Percentiles rank a stretch among this genome's conserved stretches.
Conservation (phyloP, 768 basidiomycete species). For the Favolaschia claudopus region DNA sequence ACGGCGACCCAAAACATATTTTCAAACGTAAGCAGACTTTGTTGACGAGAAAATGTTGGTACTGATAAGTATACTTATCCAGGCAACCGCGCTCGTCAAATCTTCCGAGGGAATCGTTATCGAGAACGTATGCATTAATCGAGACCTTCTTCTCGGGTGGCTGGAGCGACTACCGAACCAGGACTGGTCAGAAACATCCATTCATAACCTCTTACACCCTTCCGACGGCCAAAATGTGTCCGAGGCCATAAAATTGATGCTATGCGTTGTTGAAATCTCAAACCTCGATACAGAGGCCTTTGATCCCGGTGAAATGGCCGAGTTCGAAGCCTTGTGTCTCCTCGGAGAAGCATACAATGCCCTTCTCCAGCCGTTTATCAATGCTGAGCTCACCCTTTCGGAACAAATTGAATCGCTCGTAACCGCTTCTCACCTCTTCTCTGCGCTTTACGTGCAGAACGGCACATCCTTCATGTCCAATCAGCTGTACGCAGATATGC, state of each 20-base stretch:
- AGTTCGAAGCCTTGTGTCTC: too few species aligned
- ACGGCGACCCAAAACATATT: slow-evolving; percentile 28
- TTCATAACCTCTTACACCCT: background rate
- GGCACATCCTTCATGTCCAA: background rate
- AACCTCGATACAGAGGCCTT: background rate
- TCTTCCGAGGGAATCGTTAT: background rate
- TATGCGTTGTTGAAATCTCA: background rate
- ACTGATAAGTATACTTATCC: background rate
- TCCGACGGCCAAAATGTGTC: background rate
- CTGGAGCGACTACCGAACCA: background rate
- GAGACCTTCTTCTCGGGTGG: slow-evolving; percentile 3
- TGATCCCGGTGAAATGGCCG: too few species aligned
- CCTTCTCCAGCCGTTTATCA: too few species aligned
- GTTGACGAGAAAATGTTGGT: background rate
- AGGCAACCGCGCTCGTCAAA: background rate
- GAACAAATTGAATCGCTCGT: background rate
- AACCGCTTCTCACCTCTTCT: too few species aligned
- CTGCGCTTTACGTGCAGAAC: background rate
- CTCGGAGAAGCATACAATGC: too few species aligned
- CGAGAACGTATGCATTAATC: background rate
- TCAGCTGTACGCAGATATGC: background rate
- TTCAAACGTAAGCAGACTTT: slow-evolving; percentile 23
- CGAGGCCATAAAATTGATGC: background rate
- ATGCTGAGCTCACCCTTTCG: background rate
- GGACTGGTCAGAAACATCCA: background rate